These are phyloP conservation scores for Erodium trifolium DNA, from an alignment of 441 rosid species.

Conservation along the genomic window DNA sequence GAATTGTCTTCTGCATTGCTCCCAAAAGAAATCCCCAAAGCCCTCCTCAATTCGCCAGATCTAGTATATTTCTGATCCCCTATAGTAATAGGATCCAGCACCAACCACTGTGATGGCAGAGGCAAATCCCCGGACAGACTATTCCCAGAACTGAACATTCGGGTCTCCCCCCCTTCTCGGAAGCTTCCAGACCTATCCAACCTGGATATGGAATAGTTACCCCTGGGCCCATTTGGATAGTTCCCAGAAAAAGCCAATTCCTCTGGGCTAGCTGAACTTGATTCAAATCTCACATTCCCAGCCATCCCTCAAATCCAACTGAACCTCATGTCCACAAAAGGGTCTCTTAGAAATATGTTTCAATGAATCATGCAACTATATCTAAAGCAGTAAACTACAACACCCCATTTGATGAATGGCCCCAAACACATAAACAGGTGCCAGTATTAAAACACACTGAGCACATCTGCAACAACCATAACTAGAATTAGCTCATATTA, in stretches of 20 bases:
- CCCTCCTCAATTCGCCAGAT: slow-evolving; percentile 39
- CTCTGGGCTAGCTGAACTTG: slow-evolving; percentile 34
- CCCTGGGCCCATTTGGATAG: slow-evolving; percentile 42
- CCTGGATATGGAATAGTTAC: slow-evolving; percentile 28
- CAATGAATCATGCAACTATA: slow-evolving; percentile 11
- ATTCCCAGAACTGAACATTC: slow-evolving; percentile 30
- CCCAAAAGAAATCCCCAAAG: slow-evolving; percentile 38
- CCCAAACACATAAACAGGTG: slow-evolving; percentile 13
- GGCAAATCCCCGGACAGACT: slow-evolving; percentile 28
- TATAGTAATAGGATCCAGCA: slow-evolving; percentile 42
- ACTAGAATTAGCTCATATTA: slow-evolving; percentile 15
- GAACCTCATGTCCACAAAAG: slow-evolving; percentile 19
- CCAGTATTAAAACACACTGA: slow-evolving; percentile 8
- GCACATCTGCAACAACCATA: slow-evolving; percentile 15
- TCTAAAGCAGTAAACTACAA: neutral
- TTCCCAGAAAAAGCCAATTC: slow-evolving; percentile 35
- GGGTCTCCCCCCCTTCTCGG: slow-evolving; percentile 35
- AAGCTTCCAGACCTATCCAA: slow-evolving; percentile 54
- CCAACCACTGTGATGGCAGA: slow-evolving; percentile 26
- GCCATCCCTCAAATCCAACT: slow-evolving; percentile 29
- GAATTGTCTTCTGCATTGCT: slow-evolving; percentile 33
- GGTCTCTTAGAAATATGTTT: slow-evolving; percentile 7
- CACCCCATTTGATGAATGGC: slow-evolving; percentile 7
- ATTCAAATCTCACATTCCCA: slow-evolving; percentile 39
- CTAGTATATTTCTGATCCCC: slow-evolving; percentile 33